A percentile compares a stretch with the other conserved stretches of the same genome.
These are phyloP conservation scores for Leccinum subgranulosum DNA, from an alignment of 768 basidiomycete species.

Conservation along the genomic window DNA sequence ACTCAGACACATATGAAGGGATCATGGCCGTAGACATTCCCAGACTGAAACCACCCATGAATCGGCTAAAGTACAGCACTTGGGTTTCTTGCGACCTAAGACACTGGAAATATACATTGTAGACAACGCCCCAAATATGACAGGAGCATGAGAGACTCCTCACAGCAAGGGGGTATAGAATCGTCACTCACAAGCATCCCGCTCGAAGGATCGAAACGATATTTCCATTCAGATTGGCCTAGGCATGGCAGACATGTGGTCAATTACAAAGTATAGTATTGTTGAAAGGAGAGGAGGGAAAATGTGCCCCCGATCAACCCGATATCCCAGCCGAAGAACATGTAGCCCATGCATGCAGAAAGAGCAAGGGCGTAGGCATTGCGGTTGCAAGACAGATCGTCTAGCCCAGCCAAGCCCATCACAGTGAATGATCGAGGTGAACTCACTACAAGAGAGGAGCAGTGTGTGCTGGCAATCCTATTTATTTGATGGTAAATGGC, in stretches of 20 bases:
- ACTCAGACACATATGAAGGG: conserved; percentile 52
- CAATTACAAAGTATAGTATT: conserved; percentile 48
- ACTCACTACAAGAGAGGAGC: neutral
- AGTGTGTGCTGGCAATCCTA: neutral
- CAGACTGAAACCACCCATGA: conserved; percentile 61
- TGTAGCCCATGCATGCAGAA: conserved; percentile 45
- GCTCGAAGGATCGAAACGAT: conserved; percentile 51
- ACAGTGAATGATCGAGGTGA: neutral
- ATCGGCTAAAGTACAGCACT: conserved; percentile 48
- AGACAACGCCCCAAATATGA: conserved; percentile 42
- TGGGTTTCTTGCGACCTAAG: conserved; percentile 45
- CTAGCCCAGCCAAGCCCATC: conserved; percentile 26
- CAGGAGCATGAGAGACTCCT: neutral
- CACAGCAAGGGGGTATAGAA: neutral
- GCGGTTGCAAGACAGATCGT: conserved; percentile 31
- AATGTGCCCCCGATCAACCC: conserved; percentile 51
- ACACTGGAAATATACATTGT: conserved; percentile 39
- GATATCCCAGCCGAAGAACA: conserved; percentile 52
- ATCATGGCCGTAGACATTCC: conserved; percentile 51
- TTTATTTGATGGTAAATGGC: too few relatives aligned
- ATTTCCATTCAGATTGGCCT: conserved; percentile 45
- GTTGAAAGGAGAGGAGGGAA: conserved; percentile 43
- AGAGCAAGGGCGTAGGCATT: conserved; percentile 45
- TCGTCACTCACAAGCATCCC: conserved; percentile 42
- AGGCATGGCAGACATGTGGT: conserved; percentile 34